Percentiles rank a stretch among this genome's conserved stretches.
These are phyloP conservation scores for Coriolopsis trogii DNA, from an alignment of 1,284 basidiomycete genomes.

Conservation along the genomic window DNA sequence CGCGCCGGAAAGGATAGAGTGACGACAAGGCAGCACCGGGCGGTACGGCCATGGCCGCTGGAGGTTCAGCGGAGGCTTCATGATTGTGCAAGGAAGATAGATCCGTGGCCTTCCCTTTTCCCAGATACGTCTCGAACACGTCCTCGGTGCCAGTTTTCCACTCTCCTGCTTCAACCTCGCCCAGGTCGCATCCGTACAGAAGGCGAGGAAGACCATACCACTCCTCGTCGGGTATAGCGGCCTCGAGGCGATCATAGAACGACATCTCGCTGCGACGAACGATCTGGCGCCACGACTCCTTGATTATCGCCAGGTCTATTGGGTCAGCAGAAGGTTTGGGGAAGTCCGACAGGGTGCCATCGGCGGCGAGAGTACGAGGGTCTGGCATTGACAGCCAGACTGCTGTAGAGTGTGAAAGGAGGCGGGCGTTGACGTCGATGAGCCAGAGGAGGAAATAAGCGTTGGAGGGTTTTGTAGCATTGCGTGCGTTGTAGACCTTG, in stretches of 20 bases:
- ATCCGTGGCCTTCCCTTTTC: neutral
- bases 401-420: slow-evolving; percentile 18
- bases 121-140: too few species aligned
- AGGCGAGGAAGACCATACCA: slow-evolving; percentile 4
- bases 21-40: neutral
- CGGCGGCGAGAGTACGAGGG: neutral
- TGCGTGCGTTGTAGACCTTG: neutral
- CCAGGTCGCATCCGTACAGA: slow-evolving; percentile 8
- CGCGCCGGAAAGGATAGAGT: too few species aligned
- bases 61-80: neutral
- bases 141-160: neutral
- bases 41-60: neutral
- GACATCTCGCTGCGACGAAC: neutral
- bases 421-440: slow-evolving; percentile 9
- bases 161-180: slow-evolving; percentile 1
- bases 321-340: neutral
- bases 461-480: neutral
- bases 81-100: neutral
- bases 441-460: slow-evolving; percentile 6
- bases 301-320: slow-evolving; percentile 7
- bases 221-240: neutral
- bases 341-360: neutral
- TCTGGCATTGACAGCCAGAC: slow-evolving; percentile 14
- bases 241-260: slow-evolving; percentile 12
- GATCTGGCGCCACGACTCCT: slow-evolving; percentile 20